Evolutionary conservation across 192 early-diverging fungal species (phyloP).

Genomic region (Dimargaris xerosporica): DNA sequence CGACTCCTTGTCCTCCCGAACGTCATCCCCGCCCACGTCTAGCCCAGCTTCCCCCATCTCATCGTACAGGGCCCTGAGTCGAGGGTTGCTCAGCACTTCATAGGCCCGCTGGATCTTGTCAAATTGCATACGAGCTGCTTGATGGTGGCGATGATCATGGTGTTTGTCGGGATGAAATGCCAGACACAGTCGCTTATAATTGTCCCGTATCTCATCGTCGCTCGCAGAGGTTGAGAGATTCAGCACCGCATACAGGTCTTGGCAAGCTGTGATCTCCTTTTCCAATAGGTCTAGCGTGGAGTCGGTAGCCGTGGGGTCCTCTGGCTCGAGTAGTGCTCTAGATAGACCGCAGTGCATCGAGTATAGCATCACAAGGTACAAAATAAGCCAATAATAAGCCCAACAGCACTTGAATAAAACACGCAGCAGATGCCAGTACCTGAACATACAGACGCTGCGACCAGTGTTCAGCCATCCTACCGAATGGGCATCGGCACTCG

Average conservation of each 20-base stretch:
- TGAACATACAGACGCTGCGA: no score
- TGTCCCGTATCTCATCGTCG: constrained; percentile 53
- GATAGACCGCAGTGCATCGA: no score
- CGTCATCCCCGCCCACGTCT: constrained; percentile 25
- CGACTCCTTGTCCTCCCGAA: not conserved
- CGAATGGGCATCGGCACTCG: no score
- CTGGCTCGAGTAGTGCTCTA: constrained; percentile 6
- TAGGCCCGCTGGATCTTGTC: constrained; percentile 63
- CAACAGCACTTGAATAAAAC: no score
- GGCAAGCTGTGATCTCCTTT: not conserved
- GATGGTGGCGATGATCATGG: constrained; percentile 34
- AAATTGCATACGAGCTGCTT: constrained; percentile 57
- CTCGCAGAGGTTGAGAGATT: constrained; percentile 24
- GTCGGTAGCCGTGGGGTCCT: constrained; percentile 1
- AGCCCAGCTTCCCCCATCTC: constrained; percentile 84
- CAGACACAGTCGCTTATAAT: constrained; percentile 55
- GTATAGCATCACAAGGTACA: no score
- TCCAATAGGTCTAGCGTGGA: not conserved
- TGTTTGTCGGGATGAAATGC: constrained; percentile 74
- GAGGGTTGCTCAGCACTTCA: constrained; percentile 70
- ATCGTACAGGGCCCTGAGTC: constrained; percentile 76
- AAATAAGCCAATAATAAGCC: no score
- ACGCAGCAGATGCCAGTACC: no score
- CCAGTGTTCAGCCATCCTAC: no score
- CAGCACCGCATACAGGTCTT: not conserved